These are phyloP conservation scores for Nakazawaea ishiwadae DNA, from an alignment of 805 yeast genomes.

Conservation along the genomic window DNA sequence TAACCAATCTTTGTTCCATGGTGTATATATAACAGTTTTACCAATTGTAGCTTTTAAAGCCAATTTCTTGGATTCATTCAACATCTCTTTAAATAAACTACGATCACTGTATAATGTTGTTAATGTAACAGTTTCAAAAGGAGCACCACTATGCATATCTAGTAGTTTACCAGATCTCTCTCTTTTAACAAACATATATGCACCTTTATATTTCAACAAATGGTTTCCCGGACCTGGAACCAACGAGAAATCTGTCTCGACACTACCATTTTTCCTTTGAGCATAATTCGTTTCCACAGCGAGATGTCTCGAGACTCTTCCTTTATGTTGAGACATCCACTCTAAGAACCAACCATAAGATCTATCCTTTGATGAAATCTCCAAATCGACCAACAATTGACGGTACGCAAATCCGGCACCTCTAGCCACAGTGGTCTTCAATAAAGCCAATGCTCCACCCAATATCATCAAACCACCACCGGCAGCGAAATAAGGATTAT, in stretches of 20 bases:
- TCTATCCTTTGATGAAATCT: slow-evolving; percentile 89
- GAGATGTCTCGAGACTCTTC: slow-evolving; percentile 73
- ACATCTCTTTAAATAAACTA: slow-evolving; percentile 53
- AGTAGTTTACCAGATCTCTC: slow-evolving; percentile 87
- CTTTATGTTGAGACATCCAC: slow-evolving; percentile 88
- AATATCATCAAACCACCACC: slow-evolving; percentile 96
- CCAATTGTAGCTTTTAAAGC: slow-evolving; percentile 86
- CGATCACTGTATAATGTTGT: slow-evolving; percentile 87
- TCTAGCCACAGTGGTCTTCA: slow-evolving; percentile 62
- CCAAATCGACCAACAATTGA: slow-evolving; percentile 84
- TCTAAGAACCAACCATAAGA: slow-evolving; percentile 92
- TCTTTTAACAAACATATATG: slow-evolving; percentile 82
- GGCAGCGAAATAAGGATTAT: slow-evolving; percentile 96
- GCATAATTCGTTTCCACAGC: slow-evolving; percentile 83
- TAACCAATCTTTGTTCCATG: slow-evolving; percentile 99
- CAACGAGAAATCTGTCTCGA: slow-evolving; percentile 78
- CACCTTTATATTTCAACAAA: slow-evolving; percentile 77
- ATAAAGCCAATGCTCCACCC: slow-evolving; percentile 83
- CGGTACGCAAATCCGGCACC: slow-evolving; percentile 69
- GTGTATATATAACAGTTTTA: slow-evolving; percentile 86
- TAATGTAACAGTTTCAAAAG: slow-evolving; percentile 92
- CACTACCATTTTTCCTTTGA: slow-evolving; percentile 91
- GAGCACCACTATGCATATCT: slow-evolving; percentile 87
- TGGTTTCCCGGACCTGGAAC: slow-evolving; percentile 99
- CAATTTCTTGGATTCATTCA: slow-evolving; percentile 78